Conservation (phyloP, 345 rosid genomes). For the Theobroma cacao region DNA sequence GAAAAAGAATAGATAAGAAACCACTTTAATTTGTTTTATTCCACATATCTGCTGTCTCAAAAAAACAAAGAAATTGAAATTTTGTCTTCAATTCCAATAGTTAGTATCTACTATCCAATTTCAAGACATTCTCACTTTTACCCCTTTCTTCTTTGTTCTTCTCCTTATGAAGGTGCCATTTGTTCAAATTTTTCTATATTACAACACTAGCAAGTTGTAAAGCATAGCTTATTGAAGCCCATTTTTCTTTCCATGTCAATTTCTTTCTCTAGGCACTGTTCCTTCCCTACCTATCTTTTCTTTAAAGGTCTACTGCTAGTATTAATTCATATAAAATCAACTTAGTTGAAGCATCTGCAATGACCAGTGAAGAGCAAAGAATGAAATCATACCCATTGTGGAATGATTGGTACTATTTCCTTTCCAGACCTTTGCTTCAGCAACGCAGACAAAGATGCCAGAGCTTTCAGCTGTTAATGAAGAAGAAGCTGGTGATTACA, state of each 20-base stretch:
- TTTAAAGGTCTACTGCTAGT: background rate
- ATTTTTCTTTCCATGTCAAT: background rate
- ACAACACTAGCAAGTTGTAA: background rate
- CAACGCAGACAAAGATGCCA: constrained; percentile 55
- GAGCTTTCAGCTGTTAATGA: constrained; percentile 80
- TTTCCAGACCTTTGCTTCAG: constrained; percentile 74
- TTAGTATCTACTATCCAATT: background rate
- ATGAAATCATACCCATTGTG: constrained; percentile 79
- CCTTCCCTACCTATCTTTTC: background rate
- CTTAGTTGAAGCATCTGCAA: background rate
- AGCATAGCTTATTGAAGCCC: background rate
- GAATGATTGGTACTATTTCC: constrained; percentile 60
- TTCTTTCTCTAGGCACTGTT: background rate
- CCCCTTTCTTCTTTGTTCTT: background rate
- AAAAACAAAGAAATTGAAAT: background rate
- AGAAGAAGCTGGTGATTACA: constrained; percentile 13
- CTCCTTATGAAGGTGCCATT: background rate
- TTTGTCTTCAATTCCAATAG: background rate
- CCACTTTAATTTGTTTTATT: background rate
- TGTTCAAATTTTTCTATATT: background rate
- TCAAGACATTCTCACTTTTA: background rate
- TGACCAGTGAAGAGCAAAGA: background rate
- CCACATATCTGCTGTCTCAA: background rate
- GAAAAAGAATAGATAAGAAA: background rate
- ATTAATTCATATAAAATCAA: background rate